Conservation (phyloP, 2,329 filamentous ascomycete species). For the Graphilbum fragrans region DNA sequence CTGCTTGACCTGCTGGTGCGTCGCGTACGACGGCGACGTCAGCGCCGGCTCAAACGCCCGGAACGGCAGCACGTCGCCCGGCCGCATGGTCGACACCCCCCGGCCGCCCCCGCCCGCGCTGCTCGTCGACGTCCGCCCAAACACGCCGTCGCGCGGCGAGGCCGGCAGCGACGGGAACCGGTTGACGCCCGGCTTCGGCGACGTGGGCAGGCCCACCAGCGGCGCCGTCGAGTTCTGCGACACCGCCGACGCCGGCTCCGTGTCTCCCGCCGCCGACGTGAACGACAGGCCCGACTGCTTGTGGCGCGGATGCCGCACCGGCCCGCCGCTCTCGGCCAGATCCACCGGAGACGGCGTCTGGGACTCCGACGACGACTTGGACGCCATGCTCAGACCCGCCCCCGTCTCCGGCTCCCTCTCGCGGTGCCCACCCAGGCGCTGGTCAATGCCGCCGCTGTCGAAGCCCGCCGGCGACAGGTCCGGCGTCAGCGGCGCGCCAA, state of each 20-base stretch:
- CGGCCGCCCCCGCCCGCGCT: slow-evolving; percentile 24
- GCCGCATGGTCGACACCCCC: slow-evolving; percentile 41
- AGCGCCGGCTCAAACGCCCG: slow-evolving; percentile 49
- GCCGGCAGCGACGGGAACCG: slow-evolving; percentile 25
- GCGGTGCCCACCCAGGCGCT: slow-evolving; percentile 38
- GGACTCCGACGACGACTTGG: no score
- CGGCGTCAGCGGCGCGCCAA: slow-evolving; percentile 29
- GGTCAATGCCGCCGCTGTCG: slow-evolving; percentile 42
- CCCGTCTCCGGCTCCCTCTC: no score
- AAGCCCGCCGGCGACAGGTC: slow-evolving; percentile 34
- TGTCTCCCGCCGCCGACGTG: slow-evolving; percentile 24
- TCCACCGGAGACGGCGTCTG: no score
- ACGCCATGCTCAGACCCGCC: slow-evolving; percentile 15
- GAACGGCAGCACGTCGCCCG: slow-evolving; percentile 44
- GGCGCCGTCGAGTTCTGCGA: slow-evolving; percentile 38
- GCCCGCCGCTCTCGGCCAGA: no score
- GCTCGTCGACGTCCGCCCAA: slow-evolving; percentile 17
- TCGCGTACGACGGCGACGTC: slow-evolving; percentile 32
- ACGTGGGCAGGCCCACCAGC: slow-evolving; percentile 39
- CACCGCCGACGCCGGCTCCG: slow-evolving; percentile 37
- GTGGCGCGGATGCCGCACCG: no score
- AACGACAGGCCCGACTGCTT: no score
- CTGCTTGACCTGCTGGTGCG: slow-evolving; percentile 38
- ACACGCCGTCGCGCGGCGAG: slow-evolving; percentile 13
- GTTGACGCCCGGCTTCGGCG: slow-evolving; percentile 32